Conservation (phyloP, 371 early-diverging fungal species). For the Rhizopus sp. region DNA sequence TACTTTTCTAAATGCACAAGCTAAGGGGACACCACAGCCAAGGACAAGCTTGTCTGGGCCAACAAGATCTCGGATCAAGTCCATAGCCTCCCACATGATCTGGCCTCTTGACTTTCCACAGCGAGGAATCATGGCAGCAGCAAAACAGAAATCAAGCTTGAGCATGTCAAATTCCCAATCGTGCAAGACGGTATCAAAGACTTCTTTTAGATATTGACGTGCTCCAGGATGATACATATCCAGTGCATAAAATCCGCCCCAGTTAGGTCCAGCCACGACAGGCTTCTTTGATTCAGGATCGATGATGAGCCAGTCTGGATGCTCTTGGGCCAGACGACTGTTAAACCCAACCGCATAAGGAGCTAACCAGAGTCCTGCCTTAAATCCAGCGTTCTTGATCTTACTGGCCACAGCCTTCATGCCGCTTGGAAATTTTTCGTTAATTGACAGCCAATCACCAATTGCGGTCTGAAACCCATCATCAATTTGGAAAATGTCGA, state of each 20-base stretch:
- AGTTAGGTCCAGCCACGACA: conserved; percentile 48
- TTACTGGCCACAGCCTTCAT: conserved; percentile 45
- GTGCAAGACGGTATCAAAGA: conserved; percentile 50
- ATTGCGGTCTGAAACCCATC: conserved; percentile 63
- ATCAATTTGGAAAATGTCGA: conserved; percentile 63
- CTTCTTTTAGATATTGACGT: conserved; percentile 47
- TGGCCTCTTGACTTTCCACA: conserved; percentile 58
- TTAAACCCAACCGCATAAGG: conserved; percentile 56
- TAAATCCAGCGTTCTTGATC: conserved; percentile 47
- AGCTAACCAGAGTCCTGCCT: conserved; percentile 63
- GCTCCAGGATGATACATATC: conserved; percentile 56
- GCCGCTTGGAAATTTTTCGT: conserved; percentile 53
- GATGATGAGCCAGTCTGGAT: conserved; percentile 57
- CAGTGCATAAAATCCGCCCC: conserved; percentile 57
- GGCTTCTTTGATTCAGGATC: conserved; percentile 37
- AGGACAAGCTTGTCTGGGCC: conserved; percentile 54
- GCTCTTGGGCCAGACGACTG: conserved; percentile 48
- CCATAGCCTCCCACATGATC: conserved; percentile 66
- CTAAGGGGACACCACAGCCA: conserved; percentile 64
- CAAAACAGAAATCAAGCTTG: conserved; percentile 64
- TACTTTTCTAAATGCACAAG: conserved; percentile 49
- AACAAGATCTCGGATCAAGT: conserved; percentile 50
- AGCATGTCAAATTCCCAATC: conserved; percentile 64
- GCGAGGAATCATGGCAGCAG: conserved; percentile 59
- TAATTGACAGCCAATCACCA: conserved; percentile 62